Evolutionary conservation across 768 basidiomycete species (phyloP), one percentile per base, ranked within the genome.

Genomic region (Suillus lakei): DNA sequence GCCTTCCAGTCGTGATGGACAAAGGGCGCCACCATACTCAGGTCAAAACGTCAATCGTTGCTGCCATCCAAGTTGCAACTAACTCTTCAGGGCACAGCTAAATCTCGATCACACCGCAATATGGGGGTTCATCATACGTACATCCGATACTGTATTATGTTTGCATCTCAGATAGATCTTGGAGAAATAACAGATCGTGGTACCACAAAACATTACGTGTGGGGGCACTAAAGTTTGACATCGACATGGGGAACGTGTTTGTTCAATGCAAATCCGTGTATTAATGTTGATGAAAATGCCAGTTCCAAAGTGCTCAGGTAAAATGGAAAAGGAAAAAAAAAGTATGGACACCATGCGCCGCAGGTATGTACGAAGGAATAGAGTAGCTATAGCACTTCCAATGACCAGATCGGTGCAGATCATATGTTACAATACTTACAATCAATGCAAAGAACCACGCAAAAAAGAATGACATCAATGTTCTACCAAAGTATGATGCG

Each of bases 401-500:
- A 36, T 32, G 18, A 26, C 39, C 41, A 44, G 43, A 61, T 61
- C 34, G 48, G 48, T 26, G 60, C 43, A 64, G 38, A 62, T 62
- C 64, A 32, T 61, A 54, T 61, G 59, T 50, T 65, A 65, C 60
- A 65, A 62, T 28, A 34, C 56, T 59, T 64, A 61, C 58, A 60
- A 60, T 21, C 8, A 21, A 48, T 62, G 48, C 26, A 65, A 41
- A 44, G 32, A 62, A 43, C 60, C 34, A 64, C 21, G 43, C 56
- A 64, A 64, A 46, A 48, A 61, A 61, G 41, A 64, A 62, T 51
- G 60, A 51, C 26, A 50, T 36, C 64, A 53, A 51, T 61, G 44
- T 30, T 61, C 64, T 64, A 64, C 46, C 13, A 32, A 38, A 54
- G 59, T 48, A 50, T 28, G 32, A 18, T 53, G 60, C 26, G 60